Percentiles rank a stretch among this genome's conserved stretches.
Conservation (phyloP, 164 flowering plant species). For the Annona cherimola region DNA sequence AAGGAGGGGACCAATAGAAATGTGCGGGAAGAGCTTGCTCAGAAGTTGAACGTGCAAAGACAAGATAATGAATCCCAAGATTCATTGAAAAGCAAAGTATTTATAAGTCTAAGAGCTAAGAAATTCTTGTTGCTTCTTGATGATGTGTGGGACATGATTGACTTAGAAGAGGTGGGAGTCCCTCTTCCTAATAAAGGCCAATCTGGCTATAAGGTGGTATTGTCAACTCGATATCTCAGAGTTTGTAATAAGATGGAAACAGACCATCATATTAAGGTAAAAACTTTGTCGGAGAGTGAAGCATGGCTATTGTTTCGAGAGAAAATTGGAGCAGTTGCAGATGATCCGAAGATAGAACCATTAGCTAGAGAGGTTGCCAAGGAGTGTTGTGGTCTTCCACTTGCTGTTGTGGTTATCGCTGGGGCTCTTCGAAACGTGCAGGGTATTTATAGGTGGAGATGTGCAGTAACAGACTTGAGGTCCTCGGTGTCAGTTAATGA, state of each 20-base stretch:
- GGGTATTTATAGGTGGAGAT: constrained; percentile 3
- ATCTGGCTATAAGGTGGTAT: constrained; percentile 4
- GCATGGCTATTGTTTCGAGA: constrained; percentile 9
- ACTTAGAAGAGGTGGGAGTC: constrained; percentile 3
- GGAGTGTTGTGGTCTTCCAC: constrained; percentile 12
- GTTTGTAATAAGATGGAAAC: constrained; percentile 8
- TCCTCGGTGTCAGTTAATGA: not conserved
- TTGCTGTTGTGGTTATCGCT: constrained; percentile 7
- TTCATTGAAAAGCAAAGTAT: too few species aligned
- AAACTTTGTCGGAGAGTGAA: not conserved
- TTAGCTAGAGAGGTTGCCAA: constrained; percentile 3
- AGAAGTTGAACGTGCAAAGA: too few species aligned
- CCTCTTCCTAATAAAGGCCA: not conserved
- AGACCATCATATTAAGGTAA: constrained; percentile 7
- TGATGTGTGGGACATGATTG: constrained; percentile 14
- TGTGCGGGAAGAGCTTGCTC: too few species aligned
- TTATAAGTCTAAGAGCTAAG: not conserved
- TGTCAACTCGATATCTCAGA: constrained; percentile 1
- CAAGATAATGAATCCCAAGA: too few species aligned
- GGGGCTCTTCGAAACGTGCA: constrained; percentile 9
- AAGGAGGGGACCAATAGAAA: too few species aligned
- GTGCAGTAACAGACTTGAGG: constrained; percentile 3
- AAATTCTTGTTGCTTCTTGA: constrained; percentile 10
- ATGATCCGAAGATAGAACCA: not conserved
- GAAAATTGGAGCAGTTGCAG: constrained; percentile 6